These are phyloP conservation scores for Lizonia empirigonia DNA, from an alignment of 2,329 filamentous ascomycete genomes.

Conservation along the genomic window DNA sequence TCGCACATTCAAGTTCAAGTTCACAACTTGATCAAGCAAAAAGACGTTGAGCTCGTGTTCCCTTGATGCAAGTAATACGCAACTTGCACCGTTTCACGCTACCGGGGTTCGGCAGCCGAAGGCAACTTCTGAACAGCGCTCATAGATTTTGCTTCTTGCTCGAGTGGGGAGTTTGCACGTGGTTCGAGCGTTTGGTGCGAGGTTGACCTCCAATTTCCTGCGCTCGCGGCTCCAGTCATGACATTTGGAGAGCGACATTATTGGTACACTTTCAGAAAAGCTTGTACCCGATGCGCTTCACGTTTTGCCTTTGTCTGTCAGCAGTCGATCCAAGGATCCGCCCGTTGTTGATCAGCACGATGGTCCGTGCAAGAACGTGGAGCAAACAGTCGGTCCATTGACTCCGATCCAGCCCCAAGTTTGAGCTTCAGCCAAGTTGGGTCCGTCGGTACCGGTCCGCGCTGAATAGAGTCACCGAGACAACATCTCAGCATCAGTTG, in stretches of 20 bases:
- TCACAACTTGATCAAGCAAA: neutral
- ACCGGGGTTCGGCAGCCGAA: neutral
- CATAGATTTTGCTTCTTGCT: neutral
- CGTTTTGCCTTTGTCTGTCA: neutral
- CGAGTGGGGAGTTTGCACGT: constrained; percentile 3
- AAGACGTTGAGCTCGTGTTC: constrained; percentile 1
- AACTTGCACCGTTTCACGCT: constrained; percentile 7
- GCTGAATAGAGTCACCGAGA: neutral
- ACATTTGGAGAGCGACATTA: neutral
- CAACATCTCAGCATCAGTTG: neutral
- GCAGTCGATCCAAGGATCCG: neutral
- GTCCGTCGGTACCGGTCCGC: neutral
- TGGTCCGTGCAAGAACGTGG: constrained; percentile 12
- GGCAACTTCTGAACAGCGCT: constrained; percentile 1
- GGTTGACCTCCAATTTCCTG: neutral
- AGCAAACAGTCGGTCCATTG: neutral
- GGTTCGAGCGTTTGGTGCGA: constrained; percentile 8
- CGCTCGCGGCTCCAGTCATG: neutral
- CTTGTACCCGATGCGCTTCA: constrained; percentile 4
- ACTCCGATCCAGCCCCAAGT: constrained; percentile 8
- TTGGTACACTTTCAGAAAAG: neutral
- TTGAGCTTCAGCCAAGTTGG: constrained; percentile 1
- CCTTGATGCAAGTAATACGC: constrained; percentile 2
- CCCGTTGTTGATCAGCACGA: constrained; percentile 2
- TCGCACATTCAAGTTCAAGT: neutral